Conservation (phyloP, 495 filamentous ascomycete species). For the Xylaria acuta region DNA sequence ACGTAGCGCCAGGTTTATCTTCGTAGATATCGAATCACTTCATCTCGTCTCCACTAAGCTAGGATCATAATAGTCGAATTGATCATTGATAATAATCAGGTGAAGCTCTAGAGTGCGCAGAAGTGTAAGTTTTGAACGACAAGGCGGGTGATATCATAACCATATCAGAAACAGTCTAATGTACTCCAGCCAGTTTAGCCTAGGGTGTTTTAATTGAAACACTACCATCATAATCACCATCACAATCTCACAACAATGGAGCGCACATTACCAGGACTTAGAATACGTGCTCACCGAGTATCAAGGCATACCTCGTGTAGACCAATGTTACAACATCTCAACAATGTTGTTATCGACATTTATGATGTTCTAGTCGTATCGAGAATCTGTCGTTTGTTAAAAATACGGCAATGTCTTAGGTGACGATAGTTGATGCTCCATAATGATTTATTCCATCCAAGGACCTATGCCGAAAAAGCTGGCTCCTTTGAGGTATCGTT, state of each 20-base stretch:
- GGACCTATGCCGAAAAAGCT: not conserved
- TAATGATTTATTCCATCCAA: not conserved
- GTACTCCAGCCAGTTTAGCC: not conserved
- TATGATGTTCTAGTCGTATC: not conserved
- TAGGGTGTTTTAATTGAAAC: not conserved
- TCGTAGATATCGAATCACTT: not conserved
- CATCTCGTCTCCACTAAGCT: not conserved
- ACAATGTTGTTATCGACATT: not conserved
- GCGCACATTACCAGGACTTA: too few species aligned
- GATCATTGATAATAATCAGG: not conserved
- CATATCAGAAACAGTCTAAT: not conserved
- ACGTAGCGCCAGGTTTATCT: slow-evolving; percentile 1
- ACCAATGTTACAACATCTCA: not conserved
- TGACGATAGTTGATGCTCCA: not conserved
- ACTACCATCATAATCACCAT: not conserved
- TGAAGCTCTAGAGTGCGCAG: not conserved
- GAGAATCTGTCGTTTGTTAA: not conserved
- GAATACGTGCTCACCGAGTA: not conserved
- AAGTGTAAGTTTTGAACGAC: not conserved
- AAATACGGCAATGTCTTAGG: not conserved
- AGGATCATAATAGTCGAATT: not conserved
- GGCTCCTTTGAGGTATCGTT: not conserved
- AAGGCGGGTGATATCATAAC: slow-evolving; percentile 12
- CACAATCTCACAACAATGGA: not conserved
- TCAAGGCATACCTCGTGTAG: not conserved